Conservation (phyloP, 306 rosid species). For the Parietaria judaica region DNA sequence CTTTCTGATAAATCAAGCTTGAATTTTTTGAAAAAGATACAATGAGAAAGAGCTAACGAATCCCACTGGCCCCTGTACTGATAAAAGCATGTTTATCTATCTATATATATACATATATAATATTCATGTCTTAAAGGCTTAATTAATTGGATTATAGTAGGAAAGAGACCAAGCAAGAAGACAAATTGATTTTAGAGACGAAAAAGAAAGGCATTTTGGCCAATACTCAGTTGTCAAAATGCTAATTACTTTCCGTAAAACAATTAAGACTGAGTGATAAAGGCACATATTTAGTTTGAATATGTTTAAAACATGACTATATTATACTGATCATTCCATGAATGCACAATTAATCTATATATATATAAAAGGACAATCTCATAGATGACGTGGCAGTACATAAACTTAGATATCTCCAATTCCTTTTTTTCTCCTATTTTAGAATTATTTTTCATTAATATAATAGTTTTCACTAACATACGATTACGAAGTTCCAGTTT, state of each 20-base stretch:
- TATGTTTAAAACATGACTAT: slow-evolving; percentile 2
- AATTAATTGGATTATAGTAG: slow-evolving; percentile 28
- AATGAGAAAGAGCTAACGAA: slow-evolving; percentile 52
- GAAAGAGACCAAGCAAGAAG: slow-evolving; percentile 64
- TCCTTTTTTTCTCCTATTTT: too few species aligned
- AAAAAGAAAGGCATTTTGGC: slow-evolving; percentile 32
- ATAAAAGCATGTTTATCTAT: slow-evolving; percentile 22
- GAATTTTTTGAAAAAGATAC: slow-evolving; percentile 30
- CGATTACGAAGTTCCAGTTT: too few species aligned
- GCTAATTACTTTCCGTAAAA: slow-evolving; percentile 35
- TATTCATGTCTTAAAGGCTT: slow-evolving; percentile 28
- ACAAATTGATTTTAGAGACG: slow-evolving; percentile 41
- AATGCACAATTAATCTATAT: neutral
- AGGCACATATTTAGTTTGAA: slow-evolving; percentile 29
- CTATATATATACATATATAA: too few species aligned
- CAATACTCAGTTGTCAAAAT: slow-evolving; percentile 31
- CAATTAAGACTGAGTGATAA: slow-evolving; percentile 21
- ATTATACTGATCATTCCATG: neutral
- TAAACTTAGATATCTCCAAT: too few species aligned
- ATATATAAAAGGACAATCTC: too few species aligned
- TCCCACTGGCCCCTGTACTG: slow-evolving; percentile 26
- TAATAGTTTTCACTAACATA: too few species aligned
- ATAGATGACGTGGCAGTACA: too few species aligned
- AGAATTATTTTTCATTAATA: too few species aligned
- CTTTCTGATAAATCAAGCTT: slow-evolving; percentile 43